Percentiles rank a stretch among this genome's conserved stretches.
Evolutionary conservation across 139 green algal species (phyloP).

Genomic region (Protoeuglena noctilucae): DNA sequence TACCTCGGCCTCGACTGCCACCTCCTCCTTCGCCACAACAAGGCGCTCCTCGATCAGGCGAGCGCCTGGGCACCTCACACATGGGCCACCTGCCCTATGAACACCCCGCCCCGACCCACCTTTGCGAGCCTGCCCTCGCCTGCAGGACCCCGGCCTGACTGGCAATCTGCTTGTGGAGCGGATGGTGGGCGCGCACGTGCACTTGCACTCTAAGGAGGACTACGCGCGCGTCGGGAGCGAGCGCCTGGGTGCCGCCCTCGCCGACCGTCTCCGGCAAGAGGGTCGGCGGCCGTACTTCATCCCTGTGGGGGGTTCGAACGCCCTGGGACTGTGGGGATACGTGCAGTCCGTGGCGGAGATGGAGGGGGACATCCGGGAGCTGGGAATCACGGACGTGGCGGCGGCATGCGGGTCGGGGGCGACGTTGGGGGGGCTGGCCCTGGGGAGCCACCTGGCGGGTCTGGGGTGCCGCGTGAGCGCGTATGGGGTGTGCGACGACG

Average conservation of each 20-base stretch:
- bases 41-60: conserved; percentile 21
- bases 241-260: conserved; percentile 34
- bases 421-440: conserved; percentile 66
- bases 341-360: conserved; percentile 65
- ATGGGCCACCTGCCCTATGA: too few relatives aligned
- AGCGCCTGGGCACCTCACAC: too few relatives aligned
- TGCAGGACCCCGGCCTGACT: conserved; percentile 69
- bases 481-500: conserved; percentile 67
- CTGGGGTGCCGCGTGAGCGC: conserved; percentile 32
- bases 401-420: conserved; percentile 76
- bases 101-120: too few relatives aligned
- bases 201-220: conserved; percentile 65
- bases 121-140: too few relatives aligned
- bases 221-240: conserved; percentile 45
- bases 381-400: conserved; percentile 50
- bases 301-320: conserved; percentile 70
- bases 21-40: conserved; percentile 68
- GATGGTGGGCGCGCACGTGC: conserved; percentile 32
- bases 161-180: conserved; percentile 85
- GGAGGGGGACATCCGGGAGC: conserved; percentile 25
- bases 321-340: conserved; percentile 79
- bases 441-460: conserved; percentile 45
- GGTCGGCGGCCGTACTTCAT: conserved; percentile 71
- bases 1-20: conserved; percentile 66
- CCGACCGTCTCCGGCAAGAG: conserved; percentile 30